These are phyloP conservation scores for Tetrapisispora nanseiensis DNA, from an alignment of 805 yeast species.

Conservation along the genomic window DNA sequence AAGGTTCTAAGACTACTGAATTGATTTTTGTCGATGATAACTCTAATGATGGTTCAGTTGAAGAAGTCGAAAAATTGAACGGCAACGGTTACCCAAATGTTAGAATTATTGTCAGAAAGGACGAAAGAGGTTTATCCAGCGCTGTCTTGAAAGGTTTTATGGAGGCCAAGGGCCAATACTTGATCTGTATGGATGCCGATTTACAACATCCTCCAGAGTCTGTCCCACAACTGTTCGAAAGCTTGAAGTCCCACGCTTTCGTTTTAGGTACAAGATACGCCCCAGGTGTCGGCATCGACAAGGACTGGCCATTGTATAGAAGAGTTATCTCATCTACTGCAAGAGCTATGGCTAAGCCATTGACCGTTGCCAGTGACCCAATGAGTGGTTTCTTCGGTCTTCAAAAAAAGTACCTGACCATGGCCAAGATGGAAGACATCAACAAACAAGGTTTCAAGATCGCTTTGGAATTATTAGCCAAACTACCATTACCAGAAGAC, in stretches of 20 bases:
- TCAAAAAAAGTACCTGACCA: slow-evolving; percentile 34
- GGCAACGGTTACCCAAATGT: slow-evolving; percentile 38
- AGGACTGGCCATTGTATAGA: slow-evolving; percentile 44
- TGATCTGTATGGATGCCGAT: slow-evolving; percentile 46
- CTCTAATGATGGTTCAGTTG: slow-evolving; percentile 43
- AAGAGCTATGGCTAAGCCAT: slow-evolving; percentile 39
- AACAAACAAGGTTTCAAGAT: slow-evolving; percentile 41
- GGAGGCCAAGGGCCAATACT: slow-evolving; percentile 38
- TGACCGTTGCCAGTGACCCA: slow-evolving; percentile 44
- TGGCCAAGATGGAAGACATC: slow-evolving; percentile 30
- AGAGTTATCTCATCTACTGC: slow-evolving; percentile 42
- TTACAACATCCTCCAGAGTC: slow-evolving; percentile 45
- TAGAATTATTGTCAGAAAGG: slow-evolving; percentile 40
- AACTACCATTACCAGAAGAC: slow-evolving; percentile 33
- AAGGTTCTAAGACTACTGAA: slow-evolving; percentile 35
- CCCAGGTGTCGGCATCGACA: slow-evolving; percentile 45
- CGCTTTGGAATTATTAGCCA: slow-evolving; percentile 40
- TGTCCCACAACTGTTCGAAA: slow-evolving; percentile 36
- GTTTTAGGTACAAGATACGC: slow-evolving; percentile 44
- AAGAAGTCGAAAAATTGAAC: slow-evolving; percentile 37
- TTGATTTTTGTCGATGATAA: slow-evolving; percentile 44
- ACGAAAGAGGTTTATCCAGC: slow-evolving; percentile 41
- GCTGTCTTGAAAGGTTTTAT: slow-evolving; percentile 41
- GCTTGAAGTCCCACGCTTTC: slow-evolving; percentile 35
- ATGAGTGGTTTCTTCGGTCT: slow-evolving; percentile 46